Conservation (phyloP, 306 rosid genomes). For the Quercus suber region DNA sequence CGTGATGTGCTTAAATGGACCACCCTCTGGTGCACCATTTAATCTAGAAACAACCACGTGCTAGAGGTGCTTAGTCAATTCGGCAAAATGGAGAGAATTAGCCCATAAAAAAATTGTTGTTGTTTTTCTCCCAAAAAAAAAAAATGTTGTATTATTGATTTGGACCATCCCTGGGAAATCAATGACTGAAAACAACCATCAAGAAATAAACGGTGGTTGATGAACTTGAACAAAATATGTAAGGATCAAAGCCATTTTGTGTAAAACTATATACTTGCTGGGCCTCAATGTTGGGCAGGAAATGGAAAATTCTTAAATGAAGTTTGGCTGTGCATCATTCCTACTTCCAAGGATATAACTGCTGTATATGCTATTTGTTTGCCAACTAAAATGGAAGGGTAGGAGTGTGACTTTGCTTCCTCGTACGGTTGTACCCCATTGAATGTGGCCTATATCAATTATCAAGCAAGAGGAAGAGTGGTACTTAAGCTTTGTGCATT, state of each 20-base stretch:
- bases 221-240: not conserved
- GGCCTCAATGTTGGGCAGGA: not conserved
- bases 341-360: no score
- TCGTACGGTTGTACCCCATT: not conserved
- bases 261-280: no score
- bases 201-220: not conserved
- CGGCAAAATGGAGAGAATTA: not conserved
- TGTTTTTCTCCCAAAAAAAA: no score
- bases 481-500: not conserved
- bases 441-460: conserved; percentile 24
- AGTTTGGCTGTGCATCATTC: not conserved
- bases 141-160: no score
- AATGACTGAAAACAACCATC: not conserved
- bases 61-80: conserved; percentile 18
- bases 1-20: conserved; percentile 19
- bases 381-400: conserved; percentile 7
- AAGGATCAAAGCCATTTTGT: no score
- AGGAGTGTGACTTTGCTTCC: conserved; percentile 20
- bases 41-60: conserved; percentile 21
- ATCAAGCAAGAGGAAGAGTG: conserved; percentile 12
- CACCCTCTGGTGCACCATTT: conserved; percentile 19
- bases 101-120: not conserved
- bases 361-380: not conserved
- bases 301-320: not conserved
- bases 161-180: not conserved